phyloP scores from a whole-genome alignment of 2,329 filamentous ascomycete genomes.

The Domatiomyces catenatus region DNA sequence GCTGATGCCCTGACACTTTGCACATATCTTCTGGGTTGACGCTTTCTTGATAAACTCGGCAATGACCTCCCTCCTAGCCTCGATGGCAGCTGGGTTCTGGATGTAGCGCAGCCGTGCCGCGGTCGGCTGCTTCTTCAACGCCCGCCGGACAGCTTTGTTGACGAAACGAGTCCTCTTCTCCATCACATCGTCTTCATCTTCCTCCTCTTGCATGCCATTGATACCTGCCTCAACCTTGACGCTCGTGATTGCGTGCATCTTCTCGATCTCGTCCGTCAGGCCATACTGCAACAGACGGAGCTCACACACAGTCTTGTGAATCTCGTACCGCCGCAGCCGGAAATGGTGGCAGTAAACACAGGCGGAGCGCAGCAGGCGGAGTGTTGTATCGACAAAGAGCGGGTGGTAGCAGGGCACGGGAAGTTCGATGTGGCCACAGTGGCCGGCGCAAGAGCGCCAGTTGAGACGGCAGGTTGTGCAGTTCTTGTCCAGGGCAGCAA shows the following conservation, averaged over 20 bases:
- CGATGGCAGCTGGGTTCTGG: slow-evolving; percentile 72
- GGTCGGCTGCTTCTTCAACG: slow-evolving; percentile 22
- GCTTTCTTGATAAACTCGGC: slow-evolving; percentile 70
- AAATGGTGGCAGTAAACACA: slow-evolving; percentile 85
- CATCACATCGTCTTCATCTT: slow-evolving; percentile 37
- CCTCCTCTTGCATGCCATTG: slow-evolving; percentile 38
- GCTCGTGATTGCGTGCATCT: slow-evolving; percentile 33
- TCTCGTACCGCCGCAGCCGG: slow-evolving; percentile 57
- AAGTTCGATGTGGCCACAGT: slow-evolving; percentile 88
- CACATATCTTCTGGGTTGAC: slow-evolving; percentile 53
- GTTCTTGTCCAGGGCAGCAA: slow-evolving; percentile 34
- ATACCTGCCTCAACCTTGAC: slow-evolving; percentile 21
- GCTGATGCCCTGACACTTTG: slow-evolving; percentile 50
- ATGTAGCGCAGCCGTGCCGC: slow-evolving; percentile 27
- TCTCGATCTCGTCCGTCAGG: slow-evolving; percentile 48
- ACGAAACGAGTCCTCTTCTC: slow-evolving; percentile 52
- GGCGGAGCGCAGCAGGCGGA: slow-evolving; percentile 69
- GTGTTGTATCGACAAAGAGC: slow-evolving; percentile 86
- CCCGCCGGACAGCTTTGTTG: slow-evolving; percentile 50
- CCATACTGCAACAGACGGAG: slow-evolving; percentile 74
- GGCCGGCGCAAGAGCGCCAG: slow-evolving; percentile 70
- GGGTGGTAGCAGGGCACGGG: slow-evolving; percentile 89
- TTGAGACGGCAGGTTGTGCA: slow-evolving; percentile 86
- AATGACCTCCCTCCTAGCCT: slow-evolving; percentile 59
- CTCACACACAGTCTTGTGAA: slow-evolving; percentile 71